Base-by-base conservation (phyloP, 1,139 yeast species). In the Blastobotrys elegans region DNA sequence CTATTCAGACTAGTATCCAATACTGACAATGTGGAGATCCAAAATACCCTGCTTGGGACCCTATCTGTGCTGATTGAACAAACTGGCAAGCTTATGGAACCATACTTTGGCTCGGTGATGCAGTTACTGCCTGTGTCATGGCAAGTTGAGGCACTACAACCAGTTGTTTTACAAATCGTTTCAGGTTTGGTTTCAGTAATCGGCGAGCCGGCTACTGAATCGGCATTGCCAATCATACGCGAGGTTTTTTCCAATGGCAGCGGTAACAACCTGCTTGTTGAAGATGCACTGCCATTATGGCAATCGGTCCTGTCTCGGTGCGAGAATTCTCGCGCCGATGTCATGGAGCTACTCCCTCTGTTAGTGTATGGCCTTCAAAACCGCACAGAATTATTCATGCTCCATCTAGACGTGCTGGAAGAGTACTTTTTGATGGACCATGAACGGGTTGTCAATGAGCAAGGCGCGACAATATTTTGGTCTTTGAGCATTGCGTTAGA, bases 251-350 rank as follows among this genome's bases (percentile, higher is more conserved):
- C 88, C 53, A 81, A 81, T 7, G 39, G 43, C 20, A 42, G 43
- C 34, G 20, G 22, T 11, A 18, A 18, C 17, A 42, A 30, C 40
- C 20, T 45, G 22, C 65, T 92, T 10, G 73, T 84, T 26, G 97
- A 92, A 60, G 98, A 92, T 65, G 97, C 95, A 0, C 80, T 80
- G 59, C 95, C 87, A 46, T 69, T 92, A 45, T 90, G 97, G 97
- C 70, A 77, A 34, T 74, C 84, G 0, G 62, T 88, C 3, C 65
- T 90, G 44, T 85, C 81, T 51, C 81, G 82, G 44, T 66, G 71
- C 2, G 47, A 55, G 1, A 62, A 76, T 5, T 65, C 70, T 6
- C 18, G 41, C 4, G 24, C 21, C 16, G 67, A 70, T 31, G 68
- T 87, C 27, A 59, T 75, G 4, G 68, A 69, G 21, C 57, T 73